A percentile compares a stretch with the other conserved stretches of the same genome.
Evolutionary conservation across 345 rosid genomes (phyloP).

Genomic region (Dipteronia sinensis): DNA sequence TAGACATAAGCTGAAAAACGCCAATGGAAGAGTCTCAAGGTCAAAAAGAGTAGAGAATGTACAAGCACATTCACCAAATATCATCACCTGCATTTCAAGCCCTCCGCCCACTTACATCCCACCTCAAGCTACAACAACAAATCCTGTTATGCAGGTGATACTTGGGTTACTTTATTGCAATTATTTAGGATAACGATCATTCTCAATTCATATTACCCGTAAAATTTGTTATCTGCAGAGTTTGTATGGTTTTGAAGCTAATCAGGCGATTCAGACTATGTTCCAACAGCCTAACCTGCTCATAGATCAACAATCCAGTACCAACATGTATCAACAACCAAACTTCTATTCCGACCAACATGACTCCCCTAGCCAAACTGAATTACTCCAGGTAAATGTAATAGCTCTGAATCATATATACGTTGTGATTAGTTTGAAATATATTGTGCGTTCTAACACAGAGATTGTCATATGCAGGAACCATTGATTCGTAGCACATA

Average conservation of each 20-base stretch:
- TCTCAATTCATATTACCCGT: background rate
- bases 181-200: background rate
- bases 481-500: conserved; percentile 17
- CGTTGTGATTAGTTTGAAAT: background rate
- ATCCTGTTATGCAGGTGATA: conserved; percentile 34
- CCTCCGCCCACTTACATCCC: conserved; percentile 25
- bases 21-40: conserved; percentile 9
- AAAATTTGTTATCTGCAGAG: conserved; percentile 24
- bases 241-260: conserved; percentile 28
- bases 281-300: conserved; percentile 30
- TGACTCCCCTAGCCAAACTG: conserved; percentile 25
- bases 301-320: conserved; percentile 24
- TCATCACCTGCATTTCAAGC: conserved; percentile 23
- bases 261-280: conserved; percentile 30
- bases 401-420: background rate
- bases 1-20: conserved; percentile 14
- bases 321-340: conserved; percentile 29
- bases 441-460: background rate
- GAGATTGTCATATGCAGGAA: conserved; percentile 19
- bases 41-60: conserved; percentile 19
- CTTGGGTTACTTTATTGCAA: background rate
- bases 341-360: conserved; percentile 31
- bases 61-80: conserved; percentile 9
- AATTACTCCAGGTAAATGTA: conserved; percentile 29
- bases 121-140: conserved; percentile 24